Conservation (phyloP, 2,329 filamentous ascomycete genomes). For the Neofusicoccum parvum region DNA sequence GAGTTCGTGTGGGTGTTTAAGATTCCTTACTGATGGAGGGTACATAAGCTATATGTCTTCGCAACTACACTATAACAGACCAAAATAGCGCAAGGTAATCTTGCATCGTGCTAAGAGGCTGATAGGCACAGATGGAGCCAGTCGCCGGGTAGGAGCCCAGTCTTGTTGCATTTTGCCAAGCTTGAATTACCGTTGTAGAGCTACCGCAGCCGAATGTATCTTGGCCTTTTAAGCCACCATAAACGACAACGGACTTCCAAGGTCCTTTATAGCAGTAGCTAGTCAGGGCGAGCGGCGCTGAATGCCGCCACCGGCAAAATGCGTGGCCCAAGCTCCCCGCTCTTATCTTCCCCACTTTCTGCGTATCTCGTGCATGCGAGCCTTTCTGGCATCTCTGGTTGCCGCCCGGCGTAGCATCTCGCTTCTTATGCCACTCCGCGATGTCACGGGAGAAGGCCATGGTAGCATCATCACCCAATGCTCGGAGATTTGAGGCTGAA, state of each 20-base stretch:
- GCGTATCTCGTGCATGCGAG: not conserved
- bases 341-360: conserved; percentile 7
- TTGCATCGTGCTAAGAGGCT: too few species aligned
- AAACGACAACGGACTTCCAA: too few species aligned
- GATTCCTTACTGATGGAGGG: not conserved
- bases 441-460: not conserved
- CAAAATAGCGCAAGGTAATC: too few species aligned
- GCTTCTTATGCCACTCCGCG: not conserved
- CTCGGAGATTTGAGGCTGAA: not conserved
- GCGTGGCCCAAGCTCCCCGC: not conserved
- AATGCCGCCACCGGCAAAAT: not conserved
- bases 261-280: too few species aligned
- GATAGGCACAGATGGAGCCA: too few species aligned
- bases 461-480: not conserved
- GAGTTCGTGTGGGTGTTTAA: conserved; percentile 25
- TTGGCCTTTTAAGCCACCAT: too few species aligned
- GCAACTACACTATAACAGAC: too few species aligned
- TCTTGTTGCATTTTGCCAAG: too few species aligned
- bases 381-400: not conserved
- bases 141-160: too few species aligned
- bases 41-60: too few species aligned
- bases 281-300: not conserved
- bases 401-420: not conserved
- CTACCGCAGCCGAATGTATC: too few species aligned
- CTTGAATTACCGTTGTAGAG: too few species aligned